Evolutionary conservation across 257 asterid species (phyloP), one percentile per base, ranked within the genome.

Genomic region (Rhazya stricta): DNA sequence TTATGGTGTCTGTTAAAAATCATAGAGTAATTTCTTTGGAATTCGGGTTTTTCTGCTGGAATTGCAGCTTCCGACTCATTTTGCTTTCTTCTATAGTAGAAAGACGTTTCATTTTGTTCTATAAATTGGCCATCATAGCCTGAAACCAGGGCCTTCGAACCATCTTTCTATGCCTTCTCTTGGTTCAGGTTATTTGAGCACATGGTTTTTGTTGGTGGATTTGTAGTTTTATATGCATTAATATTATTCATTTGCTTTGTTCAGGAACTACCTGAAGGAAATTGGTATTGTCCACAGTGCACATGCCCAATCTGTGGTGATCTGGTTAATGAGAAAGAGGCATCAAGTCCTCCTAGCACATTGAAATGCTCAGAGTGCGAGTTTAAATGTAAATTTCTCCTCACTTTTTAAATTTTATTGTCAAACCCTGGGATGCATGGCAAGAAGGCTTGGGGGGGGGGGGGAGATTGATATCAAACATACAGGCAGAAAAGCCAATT

Each of bases 261-360:
- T 66, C 91, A 95, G 99, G 97, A 92, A 73, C 85, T 95, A 74
- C 98, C 98, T 61, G 98, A 92, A 85, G 99, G 99, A 85, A 88
- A 87, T 76, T 95, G 98, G 99, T 95, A 91, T 74, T 95, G 99
- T 77, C 88, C 93, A n/a, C 96, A 91, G 74, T 95, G 99, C 84
- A 87, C 96, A 65, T 95, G 99, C 86, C 90, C 72, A 85, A 84
- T 86, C 84, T 95, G 99, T 83, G 90, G 85, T 79, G 88, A 86
- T 80, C 89, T 85, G 53, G 98, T 85, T 72, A 80, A 74, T 76
- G 84, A 82, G 71, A 84, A 80, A 71, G 96, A 86, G 78, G 74
- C 81, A 84, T 76, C 89, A 68, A 78, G 84, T 77, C 50, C 78
- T 78, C 85, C 76, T 23, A 81, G 83, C 81, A 86, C 75, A 76